Evolutionary conservation across 805 yeast species (phyloP).

Genomic region (Candida alai): DNA sequence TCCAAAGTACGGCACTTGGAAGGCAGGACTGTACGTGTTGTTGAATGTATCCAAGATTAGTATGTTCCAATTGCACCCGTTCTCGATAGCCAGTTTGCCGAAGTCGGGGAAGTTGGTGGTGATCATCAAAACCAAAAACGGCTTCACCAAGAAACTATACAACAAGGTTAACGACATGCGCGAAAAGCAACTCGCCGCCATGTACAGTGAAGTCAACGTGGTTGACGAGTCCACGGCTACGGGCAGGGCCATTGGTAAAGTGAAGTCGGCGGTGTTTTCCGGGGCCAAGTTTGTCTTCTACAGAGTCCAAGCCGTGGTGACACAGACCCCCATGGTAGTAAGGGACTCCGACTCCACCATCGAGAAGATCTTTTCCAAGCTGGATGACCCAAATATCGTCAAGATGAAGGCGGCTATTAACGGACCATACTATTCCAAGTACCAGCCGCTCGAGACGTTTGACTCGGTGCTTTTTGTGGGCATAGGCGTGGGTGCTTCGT

Average conservation of each 20-base stretch:
- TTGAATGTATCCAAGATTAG: slow-evolving; percentile 38
- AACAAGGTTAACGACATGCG: slow-evolving; percentile 21
- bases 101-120: slow-evolving; percentile 37
- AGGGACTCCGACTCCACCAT: no score
- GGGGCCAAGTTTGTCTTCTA: not conserved
- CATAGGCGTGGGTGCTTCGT: slow-evolving; percentile 47
- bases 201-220: no score
- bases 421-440: slow-evolving; percentile 47
- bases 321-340: no score
- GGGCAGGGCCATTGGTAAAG: not conserved
- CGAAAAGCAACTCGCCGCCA: slow-evolving; percentile 17
- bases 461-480: slow-evolving; percentile 36
- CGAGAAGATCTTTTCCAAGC: not conserved
- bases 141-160: slow-evolving; percentile 39
- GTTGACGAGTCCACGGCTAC: slow-evolving; percentile 5
- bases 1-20: slow-evolving; percentile 42
- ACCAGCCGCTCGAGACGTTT: slow-evolving; percentile 39
- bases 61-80: slow-evolving; percentile 43
- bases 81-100: slow-evolving; percentile 41
- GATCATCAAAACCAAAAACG: slow-evolving; percentile 37
- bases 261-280: not conserved
- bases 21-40: slow-evolving; percentile 45
- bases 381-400: slow-evolving; percentile 10
- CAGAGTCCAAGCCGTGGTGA: no score
- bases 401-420: slow-evolving; percentile 32